phyloP scores from a whole-genome alignment of 345 rosid genomes.

The Erucastrum elatum region DNA sequence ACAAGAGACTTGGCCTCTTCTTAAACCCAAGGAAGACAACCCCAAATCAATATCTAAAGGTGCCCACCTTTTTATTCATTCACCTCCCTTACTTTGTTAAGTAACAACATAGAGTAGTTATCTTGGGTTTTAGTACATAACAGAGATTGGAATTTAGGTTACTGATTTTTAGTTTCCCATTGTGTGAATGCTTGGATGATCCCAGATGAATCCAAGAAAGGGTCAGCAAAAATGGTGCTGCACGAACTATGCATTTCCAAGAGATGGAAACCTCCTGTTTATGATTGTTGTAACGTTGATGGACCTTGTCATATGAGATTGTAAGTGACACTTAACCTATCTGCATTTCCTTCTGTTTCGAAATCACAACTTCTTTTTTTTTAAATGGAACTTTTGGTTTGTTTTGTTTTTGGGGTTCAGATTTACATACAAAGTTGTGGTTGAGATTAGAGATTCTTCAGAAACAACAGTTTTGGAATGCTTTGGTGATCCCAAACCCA shows the following conservation, averaged over 20 bases:
- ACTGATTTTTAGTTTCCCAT: too few species aligned
- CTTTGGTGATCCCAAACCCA: slow-evolving; percentile 46
- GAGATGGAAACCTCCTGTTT: slow-evolving; percentile 56
- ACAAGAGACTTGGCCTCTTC: not conserved
- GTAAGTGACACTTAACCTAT: slow-evolving; percentile 42
- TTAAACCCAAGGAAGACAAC: not conserved
- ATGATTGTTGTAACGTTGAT: slow-evolving; percentile 59
- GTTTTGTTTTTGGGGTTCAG: slow-evolving; percentile 35
- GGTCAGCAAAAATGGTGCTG: slow-evolving; percentile 47
- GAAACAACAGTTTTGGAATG: slow-evolving; percentile 44
- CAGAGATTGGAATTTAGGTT: too few species aligned
- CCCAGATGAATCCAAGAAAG: slow-evolving; percentile 39
- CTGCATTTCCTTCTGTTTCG: not conserved
- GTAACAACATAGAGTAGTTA: too few species aligned
- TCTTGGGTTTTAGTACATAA: too few species aligned
- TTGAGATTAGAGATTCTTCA: slow-evolving; percentile 43
- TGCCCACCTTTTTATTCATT: not conserved
- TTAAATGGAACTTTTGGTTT: not conserved
- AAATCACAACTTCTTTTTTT: not conserved
- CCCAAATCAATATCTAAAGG: slow-evolving; percentile 21
- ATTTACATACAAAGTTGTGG: slow-evolving; percentile 53
- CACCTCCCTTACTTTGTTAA: not conserved
- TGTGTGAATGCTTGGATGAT: not conserved
- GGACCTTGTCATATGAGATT: slow-evolving; percentile 56
- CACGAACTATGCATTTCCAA: slow-evolving; percentile 47